Evolutionary conservation across 192 early-diverging fungal species (phyloP), one percentile per base, ranked within the genome.

Genomic region (Gigaspora rosea): DNA sequence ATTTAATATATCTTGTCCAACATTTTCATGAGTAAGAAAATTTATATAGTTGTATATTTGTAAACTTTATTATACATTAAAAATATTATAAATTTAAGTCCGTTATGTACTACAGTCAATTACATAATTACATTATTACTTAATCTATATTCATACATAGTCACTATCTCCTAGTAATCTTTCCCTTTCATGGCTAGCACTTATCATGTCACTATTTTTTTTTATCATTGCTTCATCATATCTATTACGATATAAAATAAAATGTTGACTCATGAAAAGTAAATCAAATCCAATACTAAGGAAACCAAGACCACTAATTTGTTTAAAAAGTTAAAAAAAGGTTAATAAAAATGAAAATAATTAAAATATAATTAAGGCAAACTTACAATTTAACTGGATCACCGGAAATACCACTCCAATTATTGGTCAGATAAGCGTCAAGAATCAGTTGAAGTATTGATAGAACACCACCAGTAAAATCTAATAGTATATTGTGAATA

Each of bases 401-500:
- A 79, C 82, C 87, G 20, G 80, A 76, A 6, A 92, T 86, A 13
- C 88, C 88, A 7, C 85, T 83, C 88, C 90, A 91, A 63, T 91
- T 86, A 27, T 88, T 85, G 10, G 86, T 76, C 2, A 89, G 73
- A 16, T 78, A 82, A 0, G 91, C 88, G 82, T 98, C 96, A 56
- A 96, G 70, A 0, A 97, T 50, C 50, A 94, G 78, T 79, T 98
- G 96, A 2, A 85, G 58, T 68, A 95, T 84, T 27, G 93, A 95
- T 41, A 96, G 77, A 0, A 81, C 51, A 0, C 96, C 96, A 47
- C 96, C 96, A 20, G 90, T 90, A 35, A 94, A 92, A 79, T 98
- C 96, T 59, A 96, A 83, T 8, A 96, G 57, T 69, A 96, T 95
- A 69, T 94, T 95, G 61, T 91, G 88, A 61, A 97, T 95, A 63